A percentile compares a stretch with the other conserved stretches of the same genome.
Evolutionary conservation across 805 yeast genomes (phyloP).

Genomic region (Wickerhamiella azymoides): DNA sequence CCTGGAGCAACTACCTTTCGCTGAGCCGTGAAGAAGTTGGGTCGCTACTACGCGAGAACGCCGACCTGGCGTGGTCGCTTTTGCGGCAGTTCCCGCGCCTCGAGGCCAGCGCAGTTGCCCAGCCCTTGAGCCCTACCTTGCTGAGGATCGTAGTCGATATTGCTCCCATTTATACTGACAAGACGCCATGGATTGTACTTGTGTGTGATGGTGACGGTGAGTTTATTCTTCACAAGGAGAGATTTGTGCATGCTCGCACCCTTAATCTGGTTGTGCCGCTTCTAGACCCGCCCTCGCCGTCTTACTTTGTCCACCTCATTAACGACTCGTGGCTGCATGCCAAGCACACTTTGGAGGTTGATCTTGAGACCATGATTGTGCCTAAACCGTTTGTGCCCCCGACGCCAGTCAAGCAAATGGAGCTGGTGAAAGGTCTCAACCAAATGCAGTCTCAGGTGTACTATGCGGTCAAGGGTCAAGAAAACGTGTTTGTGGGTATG

Average conservation of each 20-base stretch:
- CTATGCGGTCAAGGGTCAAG: slow-evolving; percentile 36
- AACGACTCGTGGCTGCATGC: slow-evolving; percentile 84
- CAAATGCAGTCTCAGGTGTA: background rate
- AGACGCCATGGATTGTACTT: slow-evolving; percentile 37
- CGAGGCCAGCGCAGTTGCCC: slow-evolving; percentile 42
- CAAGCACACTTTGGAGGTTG: slow-evolving; percentile 46
- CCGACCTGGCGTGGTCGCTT: slow-evolving; percentile 38
- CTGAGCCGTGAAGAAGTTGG: slow-evolving; percentile 61
- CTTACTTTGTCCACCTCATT: slow-evolving; percentile 52
- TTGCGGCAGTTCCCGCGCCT: slow-evolving; percentile 64
- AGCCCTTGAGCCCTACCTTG: slow-evolving; percentile 64
- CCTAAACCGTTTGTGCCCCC: slow-evolving; percentile 57
- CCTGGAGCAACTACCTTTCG: slow-evolving; percentile 66
- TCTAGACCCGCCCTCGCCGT: slow-evolving; percentile 47
- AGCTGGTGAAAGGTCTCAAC: slow-evolving; percentile 1
- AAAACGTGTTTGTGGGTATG: slow-evolving; percentile 48
- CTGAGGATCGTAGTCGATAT: slow-evolving; percentile 53
- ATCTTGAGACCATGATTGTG: slow-evolving; percentile 35
- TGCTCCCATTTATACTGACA: slow-evolving; percentile 32
- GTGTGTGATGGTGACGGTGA: slow-evolving; percentile 83
- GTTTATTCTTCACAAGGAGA: slow-evolving; percentile 45
- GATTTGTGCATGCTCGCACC: slow-evolving; percentile 39
- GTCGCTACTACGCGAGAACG: slow-evolving; percentile 58
- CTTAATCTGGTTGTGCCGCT: slow-evolving; percentile 55
- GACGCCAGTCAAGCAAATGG: slow-evolving; percentile 31